Evolutionary conservation across 129 eudicot species (phyloP).

Genomic region (Cynara cardunculus): DNA sequence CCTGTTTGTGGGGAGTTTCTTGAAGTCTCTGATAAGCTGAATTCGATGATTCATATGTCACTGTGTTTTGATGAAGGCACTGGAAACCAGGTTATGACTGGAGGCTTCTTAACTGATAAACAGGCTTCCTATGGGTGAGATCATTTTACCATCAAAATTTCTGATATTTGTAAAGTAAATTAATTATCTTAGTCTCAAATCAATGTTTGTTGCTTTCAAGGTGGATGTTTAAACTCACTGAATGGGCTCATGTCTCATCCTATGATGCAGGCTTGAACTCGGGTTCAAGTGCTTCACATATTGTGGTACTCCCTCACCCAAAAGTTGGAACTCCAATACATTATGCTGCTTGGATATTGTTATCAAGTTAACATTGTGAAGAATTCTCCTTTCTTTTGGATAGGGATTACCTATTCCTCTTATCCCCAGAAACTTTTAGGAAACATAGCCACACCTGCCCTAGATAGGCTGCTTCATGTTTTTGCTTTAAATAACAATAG

Average conservation of each 20-base stretch:
- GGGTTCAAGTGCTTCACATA: constrained; percentile 83
- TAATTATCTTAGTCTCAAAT: constrained; percentile 13
- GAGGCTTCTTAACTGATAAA: constrained; percentile 95
- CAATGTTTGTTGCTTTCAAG: constrained; percentile 33
- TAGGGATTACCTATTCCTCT: not conserved
- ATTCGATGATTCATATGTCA: constrained; percentile 81
- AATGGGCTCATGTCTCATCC: constrained; percentile 92
- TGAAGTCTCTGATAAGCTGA: constrained; percentile 60
- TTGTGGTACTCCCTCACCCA: constrained; percentile 57
- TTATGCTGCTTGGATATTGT: not conserved
- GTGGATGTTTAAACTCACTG: constrained; percentile 98
- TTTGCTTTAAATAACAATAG: not conserved
- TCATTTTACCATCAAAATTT: not conserved
- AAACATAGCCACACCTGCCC: not conserved
- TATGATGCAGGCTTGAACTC: constrained; percentile 80
- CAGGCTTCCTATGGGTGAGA: constrained; percentile 91
- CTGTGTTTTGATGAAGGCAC: constrained; percentile 97
- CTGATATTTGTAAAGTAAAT: not conserved
- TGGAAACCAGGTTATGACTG: constrained; percentile 91
- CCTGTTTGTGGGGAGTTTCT: constrained; percentile 95
- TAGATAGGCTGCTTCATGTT: not conserved
- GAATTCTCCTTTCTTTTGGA: not conserved
- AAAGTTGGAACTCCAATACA: not conserved
- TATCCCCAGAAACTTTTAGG: not conserved
- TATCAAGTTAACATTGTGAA: not conserved